Conservation (phyloP, 176 grass and related monocot species). For the Triticum urartu region DNA sequence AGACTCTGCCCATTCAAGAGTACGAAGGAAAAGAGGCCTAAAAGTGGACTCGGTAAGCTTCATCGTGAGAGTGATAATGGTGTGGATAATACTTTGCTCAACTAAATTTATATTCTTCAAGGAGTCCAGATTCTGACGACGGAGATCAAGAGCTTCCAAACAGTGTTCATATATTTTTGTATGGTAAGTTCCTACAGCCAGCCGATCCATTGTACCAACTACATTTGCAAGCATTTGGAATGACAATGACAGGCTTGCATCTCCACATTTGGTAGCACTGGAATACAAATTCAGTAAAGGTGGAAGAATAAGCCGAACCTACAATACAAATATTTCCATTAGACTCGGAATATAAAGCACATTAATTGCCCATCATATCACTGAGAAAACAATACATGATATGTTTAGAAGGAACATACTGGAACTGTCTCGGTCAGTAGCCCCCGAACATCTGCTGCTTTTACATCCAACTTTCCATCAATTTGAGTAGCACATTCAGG, state of each 20-base stretch:
- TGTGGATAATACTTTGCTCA: constrained; percentile 73
- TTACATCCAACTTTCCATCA: constrained; percentile 62
- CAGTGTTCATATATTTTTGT: constrained; percentile 83
- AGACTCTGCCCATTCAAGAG: constrained; percentile 82
- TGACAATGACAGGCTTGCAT: constrained; percentile 60
- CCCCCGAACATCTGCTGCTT: constrained; percentile 58
- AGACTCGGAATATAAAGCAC: constrained; percentile 7
- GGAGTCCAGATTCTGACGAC: constrained; percentile 51
- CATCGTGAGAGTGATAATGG: constrained; percentile 72
- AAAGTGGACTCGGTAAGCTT: constrained; percentile 91
- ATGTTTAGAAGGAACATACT: constrained; percentile 54
- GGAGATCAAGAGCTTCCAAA: constrained; percentile 76
- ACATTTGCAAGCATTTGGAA: constrained; percentile 76
- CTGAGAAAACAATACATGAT: neutral
- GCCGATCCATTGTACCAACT: constrained; percentile 72
- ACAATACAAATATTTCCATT: constrained; percentile 38
- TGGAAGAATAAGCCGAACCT: constrained; percentile 78
- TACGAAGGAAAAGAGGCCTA: constrained; percentile 78
- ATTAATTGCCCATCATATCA: constrained; percentile 4
- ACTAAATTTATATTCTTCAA: constrained; percentile 70
- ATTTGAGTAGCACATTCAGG: constrained; percentile 52
- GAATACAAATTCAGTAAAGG: constrained; percentile 68
- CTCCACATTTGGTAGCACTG: constrained; percentile 62
- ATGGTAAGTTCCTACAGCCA: constrained; percentile 78
- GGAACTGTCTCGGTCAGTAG: constrained; percentile 80